Percentiles rank a stretch among this genome's conserved stretches.
These are phyloP conservation scores for Neurospora discreta DNA, from an alignment of 495 filamentous ascomycete species.

Conservation along the genomic window DNA sequence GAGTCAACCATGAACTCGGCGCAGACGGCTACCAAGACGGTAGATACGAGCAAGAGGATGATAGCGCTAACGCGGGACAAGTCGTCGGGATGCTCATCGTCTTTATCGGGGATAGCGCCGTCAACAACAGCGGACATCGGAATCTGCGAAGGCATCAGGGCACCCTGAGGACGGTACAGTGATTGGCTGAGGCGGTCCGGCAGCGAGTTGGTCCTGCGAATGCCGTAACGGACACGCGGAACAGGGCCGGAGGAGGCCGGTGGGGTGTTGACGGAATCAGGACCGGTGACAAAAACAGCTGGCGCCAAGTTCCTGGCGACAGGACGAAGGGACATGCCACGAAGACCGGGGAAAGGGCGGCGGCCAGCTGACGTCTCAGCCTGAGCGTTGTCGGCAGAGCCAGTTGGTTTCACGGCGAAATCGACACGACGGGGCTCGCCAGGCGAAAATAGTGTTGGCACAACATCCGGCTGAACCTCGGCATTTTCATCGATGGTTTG, in stretches of 20 bases:
- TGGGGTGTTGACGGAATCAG: constrained; percentile 11
- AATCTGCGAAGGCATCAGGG: constrained; percentile 32
- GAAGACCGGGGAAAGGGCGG: constrained; percentile 30
- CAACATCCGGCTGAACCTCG: constrained; percentile 6
- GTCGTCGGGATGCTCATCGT: constrained; percentile 36
- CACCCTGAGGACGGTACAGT: constrained; percentile 26
- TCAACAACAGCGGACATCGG: constrained; percentile 20
- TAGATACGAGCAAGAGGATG: constrained; percentile 62
- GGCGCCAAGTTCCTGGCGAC: constrained; percentile 35
- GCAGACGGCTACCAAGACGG: constrained; percentile 70
- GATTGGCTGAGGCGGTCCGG: constrained; percentile 55
- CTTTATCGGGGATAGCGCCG: constrained; percentile 22
- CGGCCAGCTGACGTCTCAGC: constrained; percentile 20
- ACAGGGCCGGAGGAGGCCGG: constrained; percentile 29
- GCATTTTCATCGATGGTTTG: constrained; percentile 25
- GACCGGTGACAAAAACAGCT: constrained; percentile 29
- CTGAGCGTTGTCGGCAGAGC: constrained; percentile 15
- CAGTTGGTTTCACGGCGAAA: constrained; percentile 25
- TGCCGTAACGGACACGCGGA: constrained; percentile 43
- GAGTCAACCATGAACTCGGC: constrained; percentile 80
- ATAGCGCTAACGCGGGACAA: constrained; percentile 69
- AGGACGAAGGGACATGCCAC: constrained; percentile 28
- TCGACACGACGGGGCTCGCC: constrained; percentile 35
- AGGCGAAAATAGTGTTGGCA: neutral
- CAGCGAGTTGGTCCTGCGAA: constrained; percentile 70